Conservation (phyloP, 1,284 basidiomycete species). For the Sporisorium scitamineum region DNA sequence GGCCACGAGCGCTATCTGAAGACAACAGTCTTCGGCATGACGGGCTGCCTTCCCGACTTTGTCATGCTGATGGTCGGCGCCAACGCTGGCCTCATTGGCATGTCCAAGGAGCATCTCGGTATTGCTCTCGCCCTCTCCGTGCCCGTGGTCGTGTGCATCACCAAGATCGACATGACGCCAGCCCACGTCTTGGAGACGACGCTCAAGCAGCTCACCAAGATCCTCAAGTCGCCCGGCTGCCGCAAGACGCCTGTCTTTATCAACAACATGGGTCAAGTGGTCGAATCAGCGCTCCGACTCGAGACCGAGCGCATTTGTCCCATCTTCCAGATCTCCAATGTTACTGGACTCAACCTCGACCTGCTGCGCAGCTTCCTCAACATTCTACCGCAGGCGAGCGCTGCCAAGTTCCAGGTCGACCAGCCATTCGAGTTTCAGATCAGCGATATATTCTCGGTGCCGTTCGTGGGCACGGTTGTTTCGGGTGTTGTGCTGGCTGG, state of each 20-base stretch:
- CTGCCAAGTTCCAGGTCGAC: constrained; percentile 70
- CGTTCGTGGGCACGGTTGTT: constrained; percentile 94
- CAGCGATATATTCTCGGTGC: constrained; percentile 75
- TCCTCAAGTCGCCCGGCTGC: constrained; percentile 92
- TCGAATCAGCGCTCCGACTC: constrained; percentile 61
- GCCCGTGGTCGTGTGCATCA: constrained; percentile 92
- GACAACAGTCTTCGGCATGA: constrained; percentile 94
- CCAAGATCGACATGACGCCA: constrained; percentile 99
- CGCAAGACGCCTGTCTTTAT: constrained; percentile 66
- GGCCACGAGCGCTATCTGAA: constrained; percentile 73
- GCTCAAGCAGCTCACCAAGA: constrained; percentile 90
- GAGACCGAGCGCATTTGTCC: constrained; percentile 78
- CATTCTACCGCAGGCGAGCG: constrained; percentile 62
- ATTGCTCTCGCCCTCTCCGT: constrained; percentile 93
- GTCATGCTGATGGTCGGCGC: constrained; percentile 95
- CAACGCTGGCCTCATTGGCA: constrained; percentile 93
- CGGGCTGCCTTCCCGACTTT: constrained; percentile 93
- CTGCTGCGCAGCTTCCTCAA: constrained; percentile 71
- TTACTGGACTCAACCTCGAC: constrained; percentile 90
- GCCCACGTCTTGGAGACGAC: constrained; percentile 89
- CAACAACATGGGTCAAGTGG: constrained; percentile 48
- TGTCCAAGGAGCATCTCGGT: constrained; percentile 93
- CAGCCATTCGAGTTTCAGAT: constrained; percentile 83
- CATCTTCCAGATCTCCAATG: constrained; percentile 93
- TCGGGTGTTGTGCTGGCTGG: constrained; percentile 81